Percentiles rank a stretch among this genome's conserved stretches.
phyloP scores from a whole-genome alignment of 2,329 filamentous ascomycete genomes.

The Hypoxylon sp. region DNA sequence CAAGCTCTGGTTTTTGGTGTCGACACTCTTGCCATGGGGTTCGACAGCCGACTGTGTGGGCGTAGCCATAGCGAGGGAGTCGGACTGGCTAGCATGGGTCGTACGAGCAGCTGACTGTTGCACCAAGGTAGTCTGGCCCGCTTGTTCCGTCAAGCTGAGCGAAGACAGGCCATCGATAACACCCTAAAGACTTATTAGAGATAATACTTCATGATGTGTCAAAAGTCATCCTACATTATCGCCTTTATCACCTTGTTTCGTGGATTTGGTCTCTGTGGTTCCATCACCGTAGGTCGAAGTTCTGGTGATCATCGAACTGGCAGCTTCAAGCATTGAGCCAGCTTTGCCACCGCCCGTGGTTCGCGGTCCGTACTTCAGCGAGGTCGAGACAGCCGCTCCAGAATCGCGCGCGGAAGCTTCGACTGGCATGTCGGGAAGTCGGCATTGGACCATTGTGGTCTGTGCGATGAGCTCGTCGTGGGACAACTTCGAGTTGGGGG shows the following conservation, averaged over 20 bases:
- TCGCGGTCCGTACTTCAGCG: neutral
- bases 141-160: conserved; percentile 3
- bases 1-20: neutral
- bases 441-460: neutral
- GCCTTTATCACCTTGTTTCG: neutral
- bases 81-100: neutral
- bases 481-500: conserved; percentile 37
- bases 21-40: neutral
- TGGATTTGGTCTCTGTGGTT: neutral
- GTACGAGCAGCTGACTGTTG: conserved; percentile 2
- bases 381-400: neutral
- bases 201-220: neutral
- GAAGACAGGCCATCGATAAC: conserved; percentile 3
- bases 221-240: conserved; percentile 8
- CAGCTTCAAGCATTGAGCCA: neutral
- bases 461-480: conserved; percentile 8
- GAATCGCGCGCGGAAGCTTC: neutral
- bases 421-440: neutral
- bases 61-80: neutral
- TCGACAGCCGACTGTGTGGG: too few relatives aligned
- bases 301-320: neutral
- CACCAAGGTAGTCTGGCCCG: neutral
- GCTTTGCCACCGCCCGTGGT: conserved; percentile 19
- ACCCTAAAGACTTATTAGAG: conserved; percentile 10
- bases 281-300: neutral